Percentiles rank a stretch among this genome's conserved stretches.
These are phyloP conservation scores for Zoysia pacifica DNA, from an alignment of 176 grass and related monocot genomes.

Conservation along the genomic window DNA sequence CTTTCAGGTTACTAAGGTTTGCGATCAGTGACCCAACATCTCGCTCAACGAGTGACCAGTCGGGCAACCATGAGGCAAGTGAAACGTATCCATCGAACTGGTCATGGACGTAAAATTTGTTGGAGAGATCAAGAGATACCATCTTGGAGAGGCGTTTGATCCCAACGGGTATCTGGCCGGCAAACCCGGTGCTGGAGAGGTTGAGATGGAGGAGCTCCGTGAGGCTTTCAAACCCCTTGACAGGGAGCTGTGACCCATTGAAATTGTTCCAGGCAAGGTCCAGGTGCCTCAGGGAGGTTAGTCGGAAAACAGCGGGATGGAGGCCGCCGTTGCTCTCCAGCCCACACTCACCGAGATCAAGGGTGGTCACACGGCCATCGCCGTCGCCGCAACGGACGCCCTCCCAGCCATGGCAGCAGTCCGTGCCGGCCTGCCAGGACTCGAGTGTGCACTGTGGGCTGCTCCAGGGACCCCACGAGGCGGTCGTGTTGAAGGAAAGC, in stretches of 20 bases:
- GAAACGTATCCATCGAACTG: too few relatives aligned
- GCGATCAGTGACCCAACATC: constrained; percentile 28
- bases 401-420: not conserved
- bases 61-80: not conserved
- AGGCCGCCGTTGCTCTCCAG: not conserved
- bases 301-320: not conserved
- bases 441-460: not conserved
- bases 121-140: not conserved
- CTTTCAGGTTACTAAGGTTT: constrained; percentile 42
- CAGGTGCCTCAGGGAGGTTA: not conserved
- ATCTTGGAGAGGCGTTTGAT: not conserved
- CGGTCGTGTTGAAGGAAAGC: not conserved
- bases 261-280: not conserved
- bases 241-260: not conserved
- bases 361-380: not conserved
- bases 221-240: not conserved
- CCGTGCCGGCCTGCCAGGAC: not conserved
- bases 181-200: not conserved
- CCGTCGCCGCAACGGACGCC: not conserved
- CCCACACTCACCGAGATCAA: not conserved
- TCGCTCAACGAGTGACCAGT: constrained; percentile 10
- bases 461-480: not conserved
- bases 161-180: not conserved
- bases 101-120: not conserved
- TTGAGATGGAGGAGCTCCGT: not conserved